A percentile compares a stretch with the other conserved stretches of the same genome.
phyloP scores from a whole-genome alignment of 2,329 filamentous ascomycete genomes.

The Helotiales sp. region DNA sequence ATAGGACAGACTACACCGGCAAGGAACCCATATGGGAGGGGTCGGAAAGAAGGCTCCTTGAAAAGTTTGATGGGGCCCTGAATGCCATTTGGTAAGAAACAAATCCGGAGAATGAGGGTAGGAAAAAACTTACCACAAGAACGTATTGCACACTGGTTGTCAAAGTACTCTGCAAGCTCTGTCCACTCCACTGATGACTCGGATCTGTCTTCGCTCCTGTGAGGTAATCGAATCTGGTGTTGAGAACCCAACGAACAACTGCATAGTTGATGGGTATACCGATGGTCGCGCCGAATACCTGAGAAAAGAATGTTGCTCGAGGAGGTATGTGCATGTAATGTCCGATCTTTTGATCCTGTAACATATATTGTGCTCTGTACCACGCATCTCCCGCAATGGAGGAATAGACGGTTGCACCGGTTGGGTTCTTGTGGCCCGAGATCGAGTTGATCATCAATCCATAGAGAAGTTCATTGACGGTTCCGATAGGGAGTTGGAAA shows the following conservation, averaged over 20 bases:
- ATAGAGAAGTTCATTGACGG: constrained; percentile 60
- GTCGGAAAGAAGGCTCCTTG: constrained; percentile 45
- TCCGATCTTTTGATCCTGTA: constrained; percentile 63
- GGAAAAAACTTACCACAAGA: constrained; percentile 43
- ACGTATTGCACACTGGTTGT: constrained; percentile 61
- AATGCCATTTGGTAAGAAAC: neutral
- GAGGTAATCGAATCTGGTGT: constrained; percentile 56
- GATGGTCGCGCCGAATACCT: constrained; percentile 57
- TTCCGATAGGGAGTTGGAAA: constrained; percentile 52
- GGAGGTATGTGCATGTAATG: constrained; percentile 64
- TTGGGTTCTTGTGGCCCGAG: constrained; percentile 52
- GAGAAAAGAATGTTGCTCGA: constrained; percentile 58
- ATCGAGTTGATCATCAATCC: constrained; percentile 58
- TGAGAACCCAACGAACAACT: constrained; percentile 59
- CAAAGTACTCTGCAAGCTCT: constrained; percentile 49
- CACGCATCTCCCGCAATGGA: constrained; percentile 61
- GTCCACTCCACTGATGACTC: constrained; percentile 61
- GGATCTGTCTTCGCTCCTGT: constrained; percentile 51
- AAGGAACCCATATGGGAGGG: constrained; percentile 54
- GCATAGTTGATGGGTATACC: constrained; percentile 62
- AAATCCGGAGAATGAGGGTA: neutral
- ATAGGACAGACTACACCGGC: constrained; percentile 47
- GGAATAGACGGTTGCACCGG: constrained; percentile 57
- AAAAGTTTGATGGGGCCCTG: constrained; percentile 50
- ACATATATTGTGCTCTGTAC: constrained; percentile 57